phyloP scores from a whole-genome alignment of 1,139 yeast genomes.

The Meyerozyma elateridarum region DNA sequence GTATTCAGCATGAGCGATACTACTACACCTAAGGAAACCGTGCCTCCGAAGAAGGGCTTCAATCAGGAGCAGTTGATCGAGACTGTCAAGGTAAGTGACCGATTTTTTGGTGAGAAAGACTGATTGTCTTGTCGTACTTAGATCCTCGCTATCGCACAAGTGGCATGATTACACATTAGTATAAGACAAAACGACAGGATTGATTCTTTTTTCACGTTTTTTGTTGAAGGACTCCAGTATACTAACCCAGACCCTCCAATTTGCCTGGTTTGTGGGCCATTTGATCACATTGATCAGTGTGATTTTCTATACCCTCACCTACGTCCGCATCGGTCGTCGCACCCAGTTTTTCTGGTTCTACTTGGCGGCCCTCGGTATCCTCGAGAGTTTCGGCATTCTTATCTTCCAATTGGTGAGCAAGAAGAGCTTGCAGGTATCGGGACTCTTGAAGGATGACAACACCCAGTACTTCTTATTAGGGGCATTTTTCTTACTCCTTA shows the following conservation, averaged over 20 bases:
- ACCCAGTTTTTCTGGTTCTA: conserved; percentile 49
- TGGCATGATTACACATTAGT: too few species aligned
- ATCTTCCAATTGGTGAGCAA: conserved; percentile 49
- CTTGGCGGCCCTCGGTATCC: conserved; percentile 57
- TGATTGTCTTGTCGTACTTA: too few species aligned
- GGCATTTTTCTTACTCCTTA: conserved; percentile 50
- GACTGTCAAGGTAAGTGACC: conserved; percentile 2
- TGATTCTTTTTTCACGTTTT: not conserved
- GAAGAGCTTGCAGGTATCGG: conserved; percentile 19
- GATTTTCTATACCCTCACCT: conserved; percentile 50
- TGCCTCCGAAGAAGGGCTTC: not conserved
- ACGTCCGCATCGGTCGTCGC: conserved; percentile 15
- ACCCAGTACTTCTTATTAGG: conserved; percentile 61
- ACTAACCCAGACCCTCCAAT: conserved; percentile 39
- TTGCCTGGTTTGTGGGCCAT: conserved; percentile 71
- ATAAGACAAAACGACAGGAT: too few species aligned
- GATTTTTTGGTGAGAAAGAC: not conserved
- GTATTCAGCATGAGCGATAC: not conserved
- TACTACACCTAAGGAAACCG: not conserved
- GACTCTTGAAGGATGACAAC: conserved; percentile 55
- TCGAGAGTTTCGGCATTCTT: conserved; percentile 75
- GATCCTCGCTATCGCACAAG: too few species aligned
- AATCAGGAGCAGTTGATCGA: conserved; percentile 3
- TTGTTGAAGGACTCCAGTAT: not conserved
- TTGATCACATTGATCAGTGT: conserved; percentile 54